Evolutionary conservation across 2,329 filamentous ascomycete genomes (phyloP).

Genomic region (Cordyceps javanica): DNA sequence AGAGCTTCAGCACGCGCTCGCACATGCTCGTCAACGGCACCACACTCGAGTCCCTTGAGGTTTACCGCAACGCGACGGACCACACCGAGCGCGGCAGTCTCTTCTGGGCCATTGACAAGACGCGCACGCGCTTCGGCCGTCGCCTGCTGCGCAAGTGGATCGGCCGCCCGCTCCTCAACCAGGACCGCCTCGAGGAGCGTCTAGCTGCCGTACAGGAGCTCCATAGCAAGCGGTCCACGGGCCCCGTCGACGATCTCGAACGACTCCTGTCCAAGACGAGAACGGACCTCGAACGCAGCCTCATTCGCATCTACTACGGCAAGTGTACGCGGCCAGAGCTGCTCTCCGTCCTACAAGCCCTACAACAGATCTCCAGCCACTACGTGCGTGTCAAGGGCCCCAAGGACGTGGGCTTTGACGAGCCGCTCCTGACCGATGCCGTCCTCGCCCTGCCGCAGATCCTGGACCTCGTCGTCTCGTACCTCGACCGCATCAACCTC

Average conservation of each 20-base stretch:
- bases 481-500: constrained; percentile 79
- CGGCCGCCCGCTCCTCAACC: constrained; percentile 79
- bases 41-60: constrained; percentile 85
- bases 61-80: constrained; percentile 93
- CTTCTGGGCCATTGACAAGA: constrained; percentile 94
- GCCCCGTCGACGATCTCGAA: constrained; percentile 67
- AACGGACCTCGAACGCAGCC: constrained; percentile 81
- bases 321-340: constrained; percentile 90
- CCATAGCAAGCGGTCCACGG: constrained; percentile 58
- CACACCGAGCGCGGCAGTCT: constrained; percentile 78
- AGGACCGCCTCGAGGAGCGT: constrained; percentile 66
- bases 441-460: constrained; percentile 73
- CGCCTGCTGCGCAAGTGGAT: constrained; percentile 91
- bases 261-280: constrained; percentile 64
- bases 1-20: constrained; percentile 86
- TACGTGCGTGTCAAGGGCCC: constrained; percentile 62
- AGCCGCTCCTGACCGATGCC: constrained; percentile 62
- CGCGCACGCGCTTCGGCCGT: constrained; percentile 81
- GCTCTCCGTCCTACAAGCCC: constrained; percentile 73
- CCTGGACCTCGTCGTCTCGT: constrained; percentile 61
- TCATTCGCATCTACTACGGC: constrained; percentile 95
- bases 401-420: constrained; percentile 65
- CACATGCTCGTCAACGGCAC: constrained; percentile 97
- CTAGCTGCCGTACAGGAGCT: constrained; percentile 84
- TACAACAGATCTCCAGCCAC: constrained; percentile 74